Conservation (phyloP, 2,329 filamentous ascomycete species). For the Neonectria coccinea region DNA sequence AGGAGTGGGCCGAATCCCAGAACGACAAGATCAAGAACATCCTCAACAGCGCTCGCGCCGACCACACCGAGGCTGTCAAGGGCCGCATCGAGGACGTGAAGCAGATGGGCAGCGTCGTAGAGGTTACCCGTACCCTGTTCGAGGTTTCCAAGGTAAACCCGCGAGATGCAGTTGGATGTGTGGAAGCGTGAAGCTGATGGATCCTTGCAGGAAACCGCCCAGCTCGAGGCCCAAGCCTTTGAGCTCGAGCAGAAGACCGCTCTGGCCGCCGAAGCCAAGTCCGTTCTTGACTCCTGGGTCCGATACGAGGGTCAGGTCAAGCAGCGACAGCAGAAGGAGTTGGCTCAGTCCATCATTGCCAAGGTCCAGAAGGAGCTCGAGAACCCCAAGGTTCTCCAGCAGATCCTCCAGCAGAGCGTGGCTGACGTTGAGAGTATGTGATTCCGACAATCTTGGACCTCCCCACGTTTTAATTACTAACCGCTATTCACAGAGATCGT, state of each 20-base stretch:
- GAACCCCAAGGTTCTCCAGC: slow-evolving; percentile 96
- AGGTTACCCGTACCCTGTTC: slow-evolving; percentile 97
- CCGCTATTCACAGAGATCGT: slow-evolving; percentile 66
- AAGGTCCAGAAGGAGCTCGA: slow-evolving; percentile 99
- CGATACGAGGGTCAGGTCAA: slow-evolving; percentile 99
- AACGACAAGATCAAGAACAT: slow-evolving; percentile 94
- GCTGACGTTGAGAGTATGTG: slow-evolving; percentile 90
- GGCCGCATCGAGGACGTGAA: slow-evolving; percentile 92
- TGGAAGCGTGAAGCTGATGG: slow-evolving; percentile 38
- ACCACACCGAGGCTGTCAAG: slow-evolving; percentile 97
- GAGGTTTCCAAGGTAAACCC: slow-evolving; percentile 91
- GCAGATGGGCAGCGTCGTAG: slow-evolving; percentile 93
- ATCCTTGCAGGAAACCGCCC: slow-evolving; percentile 84
- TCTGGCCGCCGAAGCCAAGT: slow-evolving; percentile 91
- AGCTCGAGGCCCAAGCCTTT: slow-evolving; percentile 94
- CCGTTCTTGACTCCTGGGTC: slow-evolving; percentile 97
- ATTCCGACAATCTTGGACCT: background rate
- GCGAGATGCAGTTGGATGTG: slow-evolving; percentile 27
- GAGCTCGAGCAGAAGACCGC: slow-evolving; percentile 97
- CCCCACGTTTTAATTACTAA: slow-evolving; percentile 45
- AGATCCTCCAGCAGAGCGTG: slow-evolving; percentile 97
- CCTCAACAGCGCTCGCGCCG: slow-evolving; percentile 90
- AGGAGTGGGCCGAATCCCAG: slow-evolving; percentile 90
- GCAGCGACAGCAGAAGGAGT: slow-evolving; percentile 97
- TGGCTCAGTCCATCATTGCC: slow-evolving; percentile 91